phyloP scores from a whole-genome alignment of 2,329 filamentous ascomycete species.

The Colletotrichum sp. region DNA sequence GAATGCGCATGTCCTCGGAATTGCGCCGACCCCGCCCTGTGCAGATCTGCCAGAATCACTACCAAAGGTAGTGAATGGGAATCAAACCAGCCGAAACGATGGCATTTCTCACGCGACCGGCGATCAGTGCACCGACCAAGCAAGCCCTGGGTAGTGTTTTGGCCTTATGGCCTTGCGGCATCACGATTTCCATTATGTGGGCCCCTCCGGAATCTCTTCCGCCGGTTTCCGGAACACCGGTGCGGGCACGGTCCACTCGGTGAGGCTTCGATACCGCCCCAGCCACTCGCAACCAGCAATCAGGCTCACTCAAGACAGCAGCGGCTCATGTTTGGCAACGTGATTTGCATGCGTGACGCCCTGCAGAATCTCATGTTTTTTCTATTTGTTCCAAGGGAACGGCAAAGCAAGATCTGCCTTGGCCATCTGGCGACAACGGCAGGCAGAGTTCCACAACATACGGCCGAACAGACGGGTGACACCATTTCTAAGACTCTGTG shows the following conservation, averaged over 20 bases:
- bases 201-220: not conserved
- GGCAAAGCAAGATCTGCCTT: not conserved
- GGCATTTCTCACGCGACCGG: slow-evolving; percentile 6
- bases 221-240: slow-evolving; percentile 17
- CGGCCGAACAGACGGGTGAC: not conserved
- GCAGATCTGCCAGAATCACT: not conserved
- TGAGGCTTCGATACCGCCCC: not conserved
- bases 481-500: not conserved
- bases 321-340: not conserved
- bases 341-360: not conserved
- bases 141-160: not conserved
- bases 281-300: not conserved
- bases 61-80: slow-evolving; percentile 1
- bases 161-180: slow-evolving; percentile 5
- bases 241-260: slow-evolving; percentile 10
- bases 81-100: slow-evolving; percentile 19
- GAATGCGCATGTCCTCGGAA: not conserved
- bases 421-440: not conserved
- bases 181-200: not conserved
- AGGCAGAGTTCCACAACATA: not conserved
- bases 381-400: not conserved
- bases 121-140: slow-evolving; percentile 3
- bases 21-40: not conserved
- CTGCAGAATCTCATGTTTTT: not conserved
- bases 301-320: not conserved